Base-by-base conservation (phyloP, 345 rosid genomes). In the Garcia nutans region DNA sequence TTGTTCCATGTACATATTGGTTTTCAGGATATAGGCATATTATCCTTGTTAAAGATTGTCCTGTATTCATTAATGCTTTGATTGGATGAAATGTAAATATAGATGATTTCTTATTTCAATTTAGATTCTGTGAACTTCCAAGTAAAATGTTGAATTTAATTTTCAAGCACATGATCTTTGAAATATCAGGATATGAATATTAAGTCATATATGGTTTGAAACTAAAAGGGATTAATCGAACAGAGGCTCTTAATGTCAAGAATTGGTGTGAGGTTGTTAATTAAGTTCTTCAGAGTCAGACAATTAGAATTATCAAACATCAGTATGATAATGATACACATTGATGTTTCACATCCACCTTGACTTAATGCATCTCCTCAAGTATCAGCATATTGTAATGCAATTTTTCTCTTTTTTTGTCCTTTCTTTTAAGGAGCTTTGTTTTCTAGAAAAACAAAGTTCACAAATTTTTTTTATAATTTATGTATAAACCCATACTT, bases 1-100 rank as follows among this genome's bases (percentile, higher is more conserved):
- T 83, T 85, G 82, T 83, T 84, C 80, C 37, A 56, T 84, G 88
- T 86, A 85, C 82, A 54, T 76, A 79, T 78, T 68, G 87, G 85
- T 75, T 71, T 87, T 75, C 65, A 68, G 79, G 77, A 80, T 79
- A 74, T 61, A 73, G 79, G 78, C 84, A 31, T 71, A 62, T 55
- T 68, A 60, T 76, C 78, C 72, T 79, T 79, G 77, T 63, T 61
- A 74, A 76, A 69, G 59, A 44, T 57, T 65, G 62, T 64, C 66
- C 55, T 59, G 76, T 65, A 75, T 81, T 73, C 77, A 77, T 79
- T 80, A 79, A 82, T 78, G 76, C 72, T 56, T 37, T 85, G 85
- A 81, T 82, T 73, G 82, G 37, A 41, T 74, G 75, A 74, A 75
- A 76, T 70, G 80, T 73, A 66, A 77, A 66, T 61, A 80, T 76